Evolutionary conservation across 768 basidiomycete species (phyloP).

Genomic region (Termitomyces bulborhizus): DNA sequence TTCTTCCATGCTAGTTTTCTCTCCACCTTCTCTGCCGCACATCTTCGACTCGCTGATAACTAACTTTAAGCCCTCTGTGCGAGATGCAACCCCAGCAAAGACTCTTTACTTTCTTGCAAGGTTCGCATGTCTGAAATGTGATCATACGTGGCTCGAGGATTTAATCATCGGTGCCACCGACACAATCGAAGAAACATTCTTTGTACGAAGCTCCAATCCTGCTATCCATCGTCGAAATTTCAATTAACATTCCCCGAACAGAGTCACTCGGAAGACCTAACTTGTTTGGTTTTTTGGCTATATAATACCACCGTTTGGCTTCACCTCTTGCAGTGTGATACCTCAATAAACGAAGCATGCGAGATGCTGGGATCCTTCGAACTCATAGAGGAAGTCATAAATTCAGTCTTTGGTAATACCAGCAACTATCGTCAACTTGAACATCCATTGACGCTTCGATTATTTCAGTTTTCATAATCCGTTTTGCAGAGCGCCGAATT

Average conservation of each 20-base stretch:
- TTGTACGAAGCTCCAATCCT: conserved; percentile 49
- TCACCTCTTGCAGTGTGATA: conserved; percentile 85
- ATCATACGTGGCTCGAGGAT: conserved; percentile 89
- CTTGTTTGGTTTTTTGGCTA: conserved; percentile 88
- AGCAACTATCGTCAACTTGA: not conserved
- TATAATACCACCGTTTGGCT: conserved; percentile 89
- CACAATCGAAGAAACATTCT: conserved; percentile 86
- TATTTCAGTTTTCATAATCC: conserved; percentile 83
- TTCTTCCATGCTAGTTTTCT: conserved; percentile 90
- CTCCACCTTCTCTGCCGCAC: conserved; percentile 67
- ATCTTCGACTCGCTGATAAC: conserved; percentile 81
- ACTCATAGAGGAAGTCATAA: conserved; percentile 87
- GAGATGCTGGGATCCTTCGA: conserved; percentile 80
- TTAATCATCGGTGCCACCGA: conserved; percentile 88
- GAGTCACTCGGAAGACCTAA: conserved; percentile 80
- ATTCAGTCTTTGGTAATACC: conserved; percentile 83
- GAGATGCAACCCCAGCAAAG: conserved; percentile 85
- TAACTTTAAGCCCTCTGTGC: conserved; percentile 63
- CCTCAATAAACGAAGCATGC: conserved; percentile 70
- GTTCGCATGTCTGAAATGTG: conserved; percentile 90
- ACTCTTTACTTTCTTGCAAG: conserved; percentile 84
- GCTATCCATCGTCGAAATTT: conserved; percentile 3
- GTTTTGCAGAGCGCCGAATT: conserved; percentile 83
- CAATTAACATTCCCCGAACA: conserved; percentile 24
- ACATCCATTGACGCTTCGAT: conserved; percentile 7